Evolutionary conservation across 176 grass and related monocot genomes (phyloP).

Genomic region (Panicum miliaceum): DNA sequence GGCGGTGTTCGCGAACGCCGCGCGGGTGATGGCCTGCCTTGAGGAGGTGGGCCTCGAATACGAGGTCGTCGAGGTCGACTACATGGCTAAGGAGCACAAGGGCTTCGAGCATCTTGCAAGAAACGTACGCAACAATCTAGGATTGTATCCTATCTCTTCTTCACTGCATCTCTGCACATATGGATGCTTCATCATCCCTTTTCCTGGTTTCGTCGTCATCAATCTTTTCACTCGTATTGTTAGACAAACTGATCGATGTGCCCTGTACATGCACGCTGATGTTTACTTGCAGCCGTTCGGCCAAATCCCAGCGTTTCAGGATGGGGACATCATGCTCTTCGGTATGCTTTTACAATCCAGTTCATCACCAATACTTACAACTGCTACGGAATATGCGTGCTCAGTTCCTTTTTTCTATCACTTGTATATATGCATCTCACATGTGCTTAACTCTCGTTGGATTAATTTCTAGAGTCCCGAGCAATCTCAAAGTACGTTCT

Average conservation of each 20-base stretch:
- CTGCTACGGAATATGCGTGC: no score
- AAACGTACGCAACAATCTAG: slow-evolving; percentile 11
- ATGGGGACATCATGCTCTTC: slow-evolving; percentile 38
- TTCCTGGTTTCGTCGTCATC: not conserved
- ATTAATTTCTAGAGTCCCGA: slow-evolving; percentile 30
- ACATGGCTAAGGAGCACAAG: slow-evolving; percentile 25
- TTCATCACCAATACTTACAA: not conserved
- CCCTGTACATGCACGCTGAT: not conserved
- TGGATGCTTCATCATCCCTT: no score
- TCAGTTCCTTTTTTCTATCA: no score
- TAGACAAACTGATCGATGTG: no score
- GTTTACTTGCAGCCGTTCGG: slow-evolving; percentile 38
- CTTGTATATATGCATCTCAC: no score
- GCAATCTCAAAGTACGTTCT: slow-evolving; percentile 37
- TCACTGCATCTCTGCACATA: no score
- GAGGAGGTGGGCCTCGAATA: slow-evolving; percentile 49
- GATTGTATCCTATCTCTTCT: not conserved
- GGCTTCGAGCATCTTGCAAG: slow-evolving; percentile 18
- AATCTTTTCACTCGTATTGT: no score
- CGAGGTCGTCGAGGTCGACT: slow-evolving; percentile 35
- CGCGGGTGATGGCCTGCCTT: slow-evolving; percentile 32
- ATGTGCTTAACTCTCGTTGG: no score
- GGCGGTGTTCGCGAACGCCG: not conserved
- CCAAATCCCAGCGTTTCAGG: slow-evolving; percentile 47
- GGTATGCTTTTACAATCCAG: not conserved